A percentile compares a stretch with the other conserved stretches of the same genome.
phyloP scores from a whole-genome alignment of 1,139 yeast genomes.

The Zygotorulaspora mrakii region DNA sequence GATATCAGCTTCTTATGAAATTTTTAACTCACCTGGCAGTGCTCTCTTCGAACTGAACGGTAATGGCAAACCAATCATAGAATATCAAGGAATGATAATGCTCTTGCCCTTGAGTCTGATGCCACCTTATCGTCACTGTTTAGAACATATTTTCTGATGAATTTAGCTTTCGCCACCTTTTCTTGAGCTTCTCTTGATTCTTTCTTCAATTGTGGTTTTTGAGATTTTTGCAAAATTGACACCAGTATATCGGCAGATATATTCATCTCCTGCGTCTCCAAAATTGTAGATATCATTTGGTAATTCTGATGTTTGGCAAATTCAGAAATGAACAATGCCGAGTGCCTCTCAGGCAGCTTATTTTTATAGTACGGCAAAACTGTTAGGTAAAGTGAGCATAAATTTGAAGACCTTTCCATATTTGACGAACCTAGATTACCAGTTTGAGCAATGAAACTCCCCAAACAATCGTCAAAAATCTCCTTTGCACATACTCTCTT shows the following conservation, averaged over 20 bases:
- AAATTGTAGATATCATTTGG: constrained; percentile 14
- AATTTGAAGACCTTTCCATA: constrained; percentile 13
- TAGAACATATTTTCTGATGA: no score
- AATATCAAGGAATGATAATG: no score
- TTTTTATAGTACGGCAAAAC: constrained; percentile 10
- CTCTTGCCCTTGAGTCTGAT: no score
- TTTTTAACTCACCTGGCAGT: no score
- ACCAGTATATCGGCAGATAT: constrained; percentile 1
- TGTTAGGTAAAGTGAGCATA: constrained; percentile 16
- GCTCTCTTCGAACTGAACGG: no score
- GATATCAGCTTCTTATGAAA: no score
- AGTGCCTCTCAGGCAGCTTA: constrained; percentile 12
- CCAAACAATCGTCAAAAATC: constrained; percentile 13
- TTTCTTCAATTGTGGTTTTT: background rate
- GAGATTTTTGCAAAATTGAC: constrained; percentile 3
- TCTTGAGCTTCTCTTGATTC: no score
- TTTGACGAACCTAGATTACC: constrained; percentile 9
- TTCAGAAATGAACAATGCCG: constrained; percentile 13
- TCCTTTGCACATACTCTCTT: constrained; percentile 12
- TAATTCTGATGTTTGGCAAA: constrained; percentile 16
- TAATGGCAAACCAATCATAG: no score
- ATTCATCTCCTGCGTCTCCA: constrained; percentile 1
- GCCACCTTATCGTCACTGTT: no score
- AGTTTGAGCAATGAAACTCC: constrained; percentile 14
- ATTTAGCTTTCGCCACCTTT: no score